Base-by-base conservation (phyloP, 1,139 yeast genomes). In the Yamadazyma jaroonii region DNA sequence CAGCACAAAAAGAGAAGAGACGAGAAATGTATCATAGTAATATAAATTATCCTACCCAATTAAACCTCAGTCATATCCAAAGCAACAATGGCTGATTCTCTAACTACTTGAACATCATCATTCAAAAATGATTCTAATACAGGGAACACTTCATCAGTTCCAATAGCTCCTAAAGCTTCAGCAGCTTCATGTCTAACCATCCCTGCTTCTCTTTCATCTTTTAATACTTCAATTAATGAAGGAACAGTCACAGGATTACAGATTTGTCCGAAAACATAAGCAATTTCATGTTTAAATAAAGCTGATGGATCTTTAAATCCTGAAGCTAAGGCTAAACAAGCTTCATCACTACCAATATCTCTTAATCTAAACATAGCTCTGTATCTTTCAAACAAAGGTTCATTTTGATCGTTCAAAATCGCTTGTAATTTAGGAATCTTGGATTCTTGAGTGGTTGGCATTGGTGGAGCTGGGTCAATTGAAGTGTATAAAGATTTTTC, bases 111-210 rank as follows among this genome's bases (percentile, higher is more conserved):
- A 53, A 86, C 96, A 44, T 78, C 72, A 59, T 94, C 98, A 51
- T 79, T 71, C 52, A 90, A 75, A 62, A 85, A 86, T 31, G 81
- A 71, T 58, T 85, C 77, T 55, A 94, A 77, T 28, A 92, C 83
- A 12, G 97, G 97, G 49, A 90, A 74, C 35, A 92, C 95, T 42
- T 90, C 97, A 53, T 87, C 96, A n/a, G 97, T 87, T 20, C 96
- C 97, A 59, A 94, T 92, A 22, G 96, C 79, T 17, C 98, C 98
- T 52, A 94, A 74, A 22, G 98, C 98, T 66, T 94, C 99, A 23
- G 98, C 98, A 40, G 98, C 98, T 66, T 94, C 99, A 59, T 94
- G 99, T 67, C 99, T 84, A 25, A 94, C 98, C 98, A 94, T 94
- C 43, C 95, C 95, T 32, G 95, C 97, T 67, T 94, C 96, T 12